phyloP scores from a whole-genome alignment of 73 alveolate genomes.

The Paramecium sexaurelia region DNA sequence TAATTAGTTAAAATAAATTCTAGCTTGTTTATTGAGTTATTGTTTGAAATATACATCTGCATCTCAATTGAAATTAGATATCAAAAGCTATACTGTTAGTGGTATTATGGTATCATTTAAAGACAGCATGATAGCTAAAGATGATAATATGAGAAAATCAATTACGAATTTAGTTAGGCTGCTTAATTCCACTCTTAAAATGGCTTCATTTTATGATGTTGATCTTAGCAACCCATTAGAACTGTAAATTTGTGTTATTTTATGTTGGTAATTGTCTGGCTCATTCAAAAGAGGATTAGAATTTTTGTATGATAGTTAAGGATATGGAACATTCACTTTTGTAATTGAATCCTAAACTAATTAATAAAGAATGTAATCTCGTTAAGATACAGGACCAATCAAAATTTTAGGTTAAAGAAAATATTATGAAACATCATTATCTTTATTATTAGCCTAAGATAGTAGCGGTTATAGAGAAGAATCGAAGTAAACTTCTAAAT shows the following conservation, averaged over 20 bases:
- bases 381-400: conserved; percentile 42
- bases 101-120: conserved; percentile 47
- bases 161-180: neutral
- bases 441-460: conserved; percentile 25
- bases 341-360: conserved; percentile 17
- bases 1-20: conserved; percentile 10
- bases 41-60: conserved; percentile 44
- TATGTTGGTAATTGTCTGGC: conserved; percentile 43
- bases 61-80: conserved; percentile 1
- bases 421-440: conserved; percentile 52
- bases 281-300: conserved; percentile 54
- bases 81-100: conserved; percentile 20
- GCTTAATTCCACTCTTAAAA: neutral
- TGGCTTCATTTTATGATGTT: neutral
- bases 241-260: neutral
- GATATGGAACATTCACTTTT: conserved; percentile 56
- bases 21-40: conserved; percentile 42
- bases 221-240: conserved; percentile 43
- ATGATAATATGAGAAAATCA: neutral
- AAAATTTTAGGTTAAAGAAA: conserved; percentile 40
- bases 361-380: neutral
- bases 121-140: conserved; percentile 15
- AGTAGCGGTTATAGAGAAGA: conserved; percentile 32
- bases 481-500: neutral
- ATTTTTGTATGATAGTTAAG: conserved; percentile 32